phyloP scores from a whole-genome alignment of 2,329 filamentous ascomycete species.

The Ceratocystis albifundus region DNA sequence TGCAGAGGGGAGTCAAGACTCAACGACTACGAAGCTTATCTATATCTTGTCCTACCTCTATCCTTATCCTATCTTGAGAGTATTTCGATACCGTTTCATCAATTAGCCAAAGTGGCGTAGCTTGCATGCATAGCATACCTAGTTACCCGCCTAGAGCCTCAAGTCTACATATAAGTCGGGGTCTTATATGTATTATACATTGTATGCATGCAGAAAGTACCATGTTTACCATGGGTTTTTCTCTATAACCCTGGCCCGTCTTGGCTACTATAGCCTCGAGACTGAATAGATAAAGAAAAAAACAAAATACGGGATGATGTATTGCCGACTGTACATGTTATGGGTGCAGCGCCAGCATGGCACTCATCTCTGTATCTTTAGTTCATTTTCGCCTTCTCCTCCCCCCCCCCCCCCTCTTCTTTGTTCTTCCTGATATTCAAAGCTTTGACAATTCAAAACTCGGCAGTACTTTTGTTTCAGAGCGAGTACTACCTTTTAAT shows the following conservation, averaged over 20 bases:
- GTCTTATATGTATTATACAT: too few species aligned
- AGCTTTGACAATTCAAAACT: background rate
- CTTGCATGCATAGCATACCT: background rate
- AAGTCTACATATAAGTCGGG: background rate
- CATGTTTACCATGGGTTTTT: background rate
- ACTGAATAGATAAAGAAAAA: background rate
- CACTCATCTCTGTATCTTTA: background rate
- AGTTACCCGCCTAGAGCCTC: background rate
- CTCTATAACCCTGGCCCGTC: background rate
- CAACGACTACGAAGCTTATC: too few species aligned
- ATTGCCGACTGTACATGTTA: background rate
- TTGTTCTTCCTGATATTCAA: background rate
- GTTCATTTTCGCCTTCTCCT: background rate
- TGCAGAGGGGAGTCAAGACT: too few species aligned
- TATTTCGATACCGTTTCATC: too few species aligned
- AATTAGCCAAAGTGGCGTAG: too few species aligned
- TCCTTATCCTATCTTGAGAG: too few species aligned
- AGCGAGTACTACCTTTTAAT: too few species aligned
- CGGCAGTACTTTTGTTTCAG: background rate
- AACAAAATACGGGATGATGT: background rate
- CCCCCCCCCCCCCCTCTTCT: background rate
- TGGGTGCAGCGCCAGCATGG: background rate
- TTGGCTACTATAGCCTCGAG: background rate
- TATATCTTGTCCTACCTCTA: too few species aligned
- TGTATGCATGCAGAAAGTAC: background rate